These are phyloP conservation scores for Diplodia scrobiculata DNA, from an alignment of 2,329 filamentous ascomycete genomes.

Conservation along the genomic window DNA sequence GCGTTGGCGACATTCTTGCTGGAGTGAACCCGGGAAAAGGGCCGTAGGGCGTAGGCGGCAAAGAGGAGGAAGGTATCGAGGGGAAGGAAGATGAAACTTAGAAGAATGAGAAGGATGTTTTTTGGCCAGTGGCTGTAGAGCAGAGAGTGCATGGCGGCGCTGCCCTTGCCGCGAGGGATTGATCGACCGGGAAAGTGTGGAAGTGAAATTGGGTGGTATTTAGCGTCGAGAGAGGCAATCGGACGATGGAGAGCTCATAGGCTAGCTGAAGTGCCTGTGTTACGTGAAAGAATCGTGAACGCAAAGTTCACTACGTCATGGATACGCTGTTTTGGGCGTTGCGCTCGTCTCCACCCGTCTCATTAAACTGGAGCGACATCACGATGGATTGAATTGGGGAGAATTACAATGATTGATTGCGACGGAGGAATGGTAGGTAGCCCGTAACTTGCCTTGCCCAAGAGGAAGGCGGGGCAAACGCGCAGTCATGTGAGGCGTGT, in stretches of 20 bases:
- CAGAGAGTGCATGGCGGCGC: conserved; percentile 33
- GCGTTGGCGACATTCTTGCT: neutral
- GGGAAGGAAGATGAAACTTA: conserved; percentile 40
- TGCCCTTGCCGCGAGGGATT: neutral
- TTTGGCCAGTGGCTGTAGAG: conserved; percentile 51
- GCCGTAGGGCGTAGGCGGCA: conserved; percentile 40
- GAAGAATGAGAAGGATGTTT: conserved; percentile 52
- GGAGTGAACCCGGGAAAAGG: conserved; percentile 35
- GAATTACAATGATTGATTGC: neutral
- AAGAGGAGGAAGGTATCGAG: conserved; percentile 42
- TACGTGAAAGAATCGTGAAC: neutral
- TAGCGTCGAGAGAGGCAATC: neutral
- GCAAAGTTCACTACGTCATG: conserved; percentile 10
- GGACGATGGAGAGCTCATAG: neutral
- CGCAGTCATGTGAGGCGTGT: conserved; percentile 5
- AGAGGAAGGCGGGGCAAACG: neutral
- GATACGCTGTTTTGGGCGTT: conserved; percentile 17
- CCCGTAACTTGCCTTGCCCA: neutral
- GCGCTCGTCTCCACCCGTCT: neutral
- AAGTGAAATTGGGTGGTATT: neutral
- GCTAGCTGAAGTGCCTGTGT: neutral
- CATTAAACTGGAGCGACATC: neutral
- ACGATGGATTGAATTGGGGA: neutral
- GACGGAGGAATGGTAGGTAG: neutral
- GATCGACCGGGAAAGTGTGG: neutral